Evolutionary conservation across 2,329 filamentous ascomycete genomes (phyloP).

Genomic region (Arthroderma sp.): DNA sequence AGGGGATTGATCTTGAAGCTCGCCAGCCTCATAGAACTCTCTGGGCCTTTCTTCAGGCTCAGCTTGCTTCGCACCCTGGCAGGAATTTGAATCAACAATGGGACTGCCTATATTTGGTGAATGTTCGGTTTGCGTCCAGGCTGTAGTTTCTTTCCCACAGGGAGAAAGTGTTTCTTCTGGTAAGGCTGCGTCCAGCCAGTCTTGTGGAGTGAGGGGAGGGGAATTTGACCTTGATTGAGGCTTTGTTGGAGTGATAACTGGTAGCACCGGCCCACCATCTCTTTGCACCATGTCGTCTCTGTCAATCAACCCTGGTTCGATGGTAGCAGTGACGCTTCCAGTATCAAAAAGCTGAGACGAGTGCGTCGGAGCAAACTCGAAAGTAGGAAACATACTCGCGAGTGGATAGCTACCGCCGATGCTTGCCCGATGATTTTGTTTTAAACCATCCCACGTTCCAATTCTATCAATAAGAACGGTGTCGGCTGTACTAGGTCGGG

Average conservation of each 20-base stretch:
- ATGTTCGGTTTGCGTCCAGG: background rate
- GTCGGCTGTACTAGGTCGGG: conserved; percentile 19
- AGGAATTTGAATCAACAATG: too few species aligned
- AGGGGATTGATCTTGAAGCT: too few species aligned
- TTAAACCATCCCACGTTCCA: conserved; percentile 20
- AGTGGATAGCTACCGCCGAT: conserved; percentile 14
- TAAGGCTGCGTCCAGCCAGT: conserved; percentile 30
- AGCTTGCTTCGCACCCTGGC: too few species aligned
- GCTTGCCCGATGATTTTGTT: conserved; percentile 14
- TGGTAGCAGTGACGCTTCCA: background rate
- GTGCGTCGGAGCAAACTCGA: conserved; percentile 10
- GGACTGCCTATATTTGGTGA: too few species aligned
- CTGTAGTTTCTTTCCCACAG: conserved; percentile 12
- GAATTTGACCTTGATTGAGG: conserved; percentile 11
- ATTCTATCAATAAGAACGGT: conserved; percentile 20
- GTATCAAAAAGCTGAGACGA: background rate
- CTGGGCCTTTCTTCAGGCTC: too few species aligned
- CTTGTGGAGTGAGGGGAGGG: conserved; percentile 26
- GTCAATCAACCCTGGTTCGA: too few species aligned
- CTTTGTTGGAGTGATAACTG: too few species aligned
- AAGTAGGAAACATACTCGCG: conserved; percentile 20
- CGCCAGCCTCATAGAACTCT: too few species aligned
- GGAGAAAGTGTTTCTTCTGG: conserved; percentile 6
- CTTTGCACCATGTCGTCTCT: too few species aligned
- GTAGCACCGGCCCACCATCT: too few species aligned